Percentiles rank a stretch among this genome's conserved stretches.
phyloP scores from a whole-genome alignment of 805 yeast species.

The Kodamaea jinghongensis region DNA sequence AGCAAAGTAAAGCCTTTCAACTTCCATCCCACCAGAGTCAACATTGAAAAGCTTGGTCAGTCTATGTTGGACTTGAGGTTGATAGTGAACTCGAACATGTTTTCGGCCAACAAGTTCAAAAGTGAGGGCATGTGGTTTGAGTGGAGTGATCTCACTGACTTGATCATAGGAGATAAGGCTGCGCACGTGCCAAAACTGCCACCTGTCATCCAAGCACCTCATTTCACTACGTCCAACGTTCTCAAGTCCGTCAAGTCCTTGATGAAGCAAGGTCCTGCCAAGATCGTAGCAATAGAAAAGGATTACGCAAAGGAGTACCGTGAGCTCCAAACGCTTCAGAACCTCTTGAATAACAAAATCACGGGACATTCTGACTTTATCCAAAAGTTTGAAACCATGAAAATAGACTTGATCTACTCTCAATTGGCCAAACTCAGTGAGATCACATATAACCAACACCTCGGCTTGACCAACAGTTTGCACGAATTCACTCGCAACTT shows the following conservation, averaged over 20 bases:
- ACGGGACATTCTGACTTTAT: conserved; percentile 18
- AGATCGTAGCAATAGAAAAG: conserved; percentile 25
- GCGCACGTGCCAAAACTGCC: neutral
- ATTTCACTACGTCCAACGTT: conserved; percentile 27
- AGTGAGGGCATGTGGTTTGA: conserved; percentile 46
- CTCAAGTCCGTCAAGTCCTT: conserved; percentile 32
- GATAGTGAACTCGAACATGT: conserved; percentile 29
- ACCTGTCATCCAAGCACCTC: conserved; percentile 6
- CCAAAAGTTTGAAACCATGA: conserved; percentile 34
- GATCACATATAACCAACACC: conserved; percentile 26
- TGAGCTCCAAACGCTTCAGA: conserved; percentile 30
- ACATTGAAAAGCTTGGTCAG: conserved; percentile 42
- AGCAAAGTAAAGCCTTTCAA: conserved; percentile 26
- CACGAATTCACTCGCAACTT: conserved; percentile 23
- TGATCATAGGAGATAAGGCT: conserved; percentile 13
- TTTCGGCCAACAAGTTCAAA: conserved; percentile 34
- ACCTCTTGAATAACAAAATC: conserved; percentile 30
- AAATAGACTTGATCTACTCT: conserved; percentile 32
- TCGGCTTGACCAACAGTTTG: conserved; percentile 22
- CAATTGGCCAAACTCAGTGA: conserved; percentile 35
- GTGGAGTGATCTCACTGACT: conserved; percentile 36
- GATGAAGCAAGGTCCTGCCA: conserved; percentile 26
- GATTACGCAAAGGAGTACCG: conserved; percentile 34
- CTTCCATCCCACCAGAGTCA: conserved; percentile 34
- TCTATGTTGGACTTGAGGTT: conserved; percentile 33